A percentile compares a stretch with the other conserved stretches of the same genome.
Evolutionary conservation across 768 basidiomycete genomes (phyloP).

Genomic region (Pholiota microspora): DNA sequence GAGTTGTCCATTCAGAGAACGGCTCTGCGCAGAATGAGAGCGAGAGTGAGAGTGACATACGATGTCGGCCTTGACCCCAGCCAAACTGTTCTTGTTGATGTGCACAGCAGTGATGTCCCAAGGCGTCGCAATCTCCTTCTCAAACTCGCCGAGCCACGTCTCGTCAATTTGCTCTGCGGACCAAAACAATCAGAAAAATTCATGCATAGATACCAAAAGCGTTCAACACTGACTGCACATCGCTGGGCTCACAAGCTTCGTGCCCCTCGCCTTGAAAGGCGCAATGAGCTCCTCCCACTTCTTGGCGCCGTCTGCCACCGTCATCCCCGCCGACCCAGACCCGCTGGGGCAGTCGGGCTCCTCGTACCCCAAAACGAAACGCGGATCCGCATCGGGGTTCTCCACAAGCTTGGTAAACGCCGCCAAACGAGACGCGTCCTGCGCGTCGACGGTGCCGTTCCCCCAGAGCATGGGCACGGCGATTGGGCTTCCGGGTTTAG

Average conservation of each 20-base stretch:
- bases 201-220: too few species aligned
- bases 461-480: slow-evolving; percentile 50
- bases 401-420: slow-evolving; percentile 27
- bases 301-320: slow-evolving; percentile 36
- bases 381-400: slow-evolving; percentile 22
- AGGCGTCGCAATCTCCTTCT: slow-evolving; percentile 32
- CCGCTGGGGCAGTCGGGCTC: slow-evolving; percentile 47
- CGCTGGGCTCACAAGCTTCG: slow-evolving; percentile 41
- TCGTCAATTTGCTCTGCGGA: slow-evolving; percentile 43
- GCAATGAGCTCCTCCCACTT: slow-evolving; percentile 42
- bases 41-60: slow-evolving; percentile 25
- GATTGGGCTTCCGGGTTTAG: slow-evolving; percentile 36
- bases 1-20: too few species aligned
- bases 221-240: slow-evolving; percentile 43
- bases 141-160: slow-evolving; percentile 43
- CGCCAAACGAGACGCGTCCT: slow-evolving; percentile 35
- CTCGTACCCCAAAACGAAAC: slow-evolving; percentile 44
- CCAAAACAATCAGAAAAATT: too few species aligned
- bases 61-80: slow-evolving; percentile 41
- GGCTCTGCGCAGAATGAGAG: too few species aligned
- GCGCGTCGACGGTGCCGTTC: slow-evolving; percentile 34
- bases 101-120: slow-evolving; percentile 50
- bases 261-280: slow-evolving; percentile 37
- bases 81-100: slow-evolving; percentile 46
- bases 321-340: slow-evolving; percentile 43